Conservation (phyloP, 768 basidiomycete genomes). For the Lentinus brumalis region DNA sequence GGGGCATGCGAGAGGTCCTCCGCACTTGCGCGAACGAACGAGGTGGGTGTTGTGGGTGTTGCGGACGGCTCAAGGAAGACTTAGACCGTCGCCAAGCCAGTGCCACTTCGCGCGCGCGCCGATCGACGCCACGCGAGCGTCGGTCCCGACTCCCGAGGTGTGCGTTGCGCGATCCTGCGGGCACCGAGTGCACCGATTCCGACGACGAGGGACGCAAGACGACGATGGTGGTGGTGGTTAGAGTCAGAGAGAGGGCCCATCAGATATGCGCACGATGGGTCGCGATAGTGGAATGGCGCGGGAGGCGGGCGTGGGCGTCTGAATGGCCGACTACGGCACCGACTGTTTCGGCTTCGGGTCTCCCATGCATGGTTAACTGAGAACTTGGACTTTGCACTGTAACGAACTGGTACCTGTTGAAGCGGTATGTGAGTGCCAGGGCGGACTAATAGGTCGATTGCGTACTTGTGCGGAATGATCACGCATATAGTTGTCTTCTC, state of each 20-base stretch:
- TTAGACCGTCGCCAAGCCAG: neutral
- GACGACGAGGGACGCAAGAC: neutral
- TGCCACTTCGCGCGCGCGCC: neutral
- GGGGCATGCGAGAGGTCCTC: neutral
- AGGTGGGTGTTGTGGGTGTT: neutral
- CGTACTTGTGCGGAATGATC: too few species aligned
- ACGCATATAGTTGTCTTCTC: too few species aligned
- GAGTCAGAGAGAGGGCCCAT: constrained; percentile 1
- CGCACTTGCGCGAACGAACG: neutral
- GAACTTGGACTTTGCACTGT: too few species aligned
- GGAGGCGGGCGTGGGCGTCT: constrained; percentile 15
- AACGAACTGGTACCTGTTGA: too few species aligned
- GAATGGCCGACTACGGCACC: constrained; percentile 12
- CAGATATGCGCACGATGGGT: constrained; percentile 13
- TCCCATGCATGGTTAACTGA: too few species aligned
- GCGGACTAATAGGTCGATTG: too few species aligned
- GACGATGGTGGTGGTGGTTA: constrained; percentile 3
- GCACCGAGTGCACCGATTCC: neutral
- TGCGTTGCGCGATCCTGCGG: neutral
- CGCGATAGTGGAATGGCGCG: constrained; percentile 3
- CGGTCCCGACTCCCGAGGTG: neutral
- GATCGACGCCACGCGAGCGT: constrained; percentile 10
- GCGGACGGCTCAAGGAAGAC: neutral
- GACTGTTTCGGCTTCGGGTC: neutral
- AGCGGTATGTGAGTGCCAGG: too few species aligned